phyloP scores from a whole-genome alignment of 2,329 filamentous ascomycete species.

The Claviceps paspali region DNA sequence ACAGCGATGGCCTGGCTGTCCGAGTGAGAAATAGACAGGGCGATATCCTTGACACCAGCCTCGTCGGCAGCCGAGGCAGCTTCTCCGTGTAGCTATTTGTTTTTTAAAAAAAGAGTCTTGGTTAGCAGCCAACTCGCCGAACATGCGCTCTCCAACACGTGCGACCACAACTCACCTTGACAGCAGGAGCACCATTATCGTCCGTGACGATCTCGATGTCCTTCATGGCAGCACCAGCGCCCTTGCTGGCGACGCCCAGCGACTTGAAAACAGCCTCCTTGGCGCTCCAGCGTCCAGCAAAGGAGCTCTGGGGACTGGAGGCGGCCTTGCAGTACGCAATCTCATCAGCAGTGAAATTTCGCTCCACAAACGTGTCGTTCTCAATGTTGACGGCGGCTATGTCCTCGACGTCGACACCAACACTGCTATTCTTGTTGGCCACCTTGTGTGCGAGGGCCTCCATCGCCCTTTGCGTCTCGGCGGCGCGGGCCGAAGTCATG shows the following conservation, averaged over 20 bases:
- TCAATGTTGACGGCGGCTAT: conserved; percentile 78
- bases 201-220: conserved; percentile 87
- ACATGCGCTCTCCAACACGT: no score
- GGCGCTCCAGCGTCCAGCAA: conserved; percentile 89
- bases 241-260: conserved; percentile 71
- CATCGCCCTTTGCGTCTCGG: conserved; percentile 59
- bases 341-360: conserved; percentile 82
- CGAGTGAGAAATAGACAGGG: conserved; percentile 89
- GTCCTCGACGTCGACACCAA: conserved; percentile 89
- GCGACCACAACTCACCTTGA: conserved; percentile 49
- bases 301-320: conserved; percentile 70
- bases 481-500: conserved; percentile 30
- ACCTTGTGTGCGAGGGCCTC: conserved; percentile 57
- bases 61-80: conserved; percentile 72
- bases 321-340: conserved; percentile 75
- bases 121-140: neutral
- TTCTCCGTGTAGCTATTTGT: conserved; percentile 64
- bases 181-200: conserved; percentile 66
- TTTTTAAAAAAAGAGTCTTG: no score
- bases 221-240: conserved; percentile 76
- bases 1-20: conserved; percentile 90
- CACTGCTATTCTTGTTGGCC: conserved; percentile 47
- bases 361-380: conserved; percentile 85
- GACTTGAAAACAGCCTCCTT: conserved; percentile 99
- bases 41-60: conserved; percentile 76